Percentiles rank a stretch among this genome's conserved stretches.
These are phyloP conservation scores for Tolypocladium guangdongense DNA, from an alignment of 2,329 filamentous ascomycete species.

Conservation along the genomic window DNA sequence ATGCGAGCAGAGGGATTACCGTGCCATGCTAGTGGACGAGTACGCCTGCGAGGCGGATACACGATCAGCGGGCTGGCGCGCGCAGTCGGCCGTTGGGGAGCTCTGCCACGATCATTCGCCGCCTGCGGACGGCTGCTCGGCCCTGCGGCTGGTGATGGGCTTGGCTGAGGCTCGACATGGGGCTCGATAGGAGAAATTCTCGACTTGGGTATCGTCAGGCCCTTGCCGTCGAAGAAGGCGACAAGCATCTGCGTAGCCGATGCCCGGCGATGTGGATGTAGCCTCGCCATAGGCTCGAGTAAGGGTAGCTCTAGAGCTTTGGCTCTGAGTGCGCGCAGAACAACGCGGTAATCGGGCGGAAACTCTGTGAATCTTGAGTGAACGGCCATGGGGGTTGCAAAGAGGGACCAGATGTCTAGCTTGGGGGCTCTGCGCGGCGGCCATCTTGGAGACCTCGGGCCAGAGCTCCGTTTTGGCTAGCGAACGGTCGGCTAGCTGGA, in stretches of 20 bases:
- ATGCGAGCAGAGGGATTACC: too few relatives aligned
- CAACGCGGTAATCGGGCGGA: neutral
- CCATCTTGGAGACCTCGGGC: too few relatives aligned
- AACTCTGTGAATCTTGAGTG: neutral
- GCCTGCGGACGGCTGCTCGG: neutral
- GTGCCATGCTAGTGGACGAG: too few relatives aligned
- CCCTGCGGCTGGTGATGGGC: neutral
- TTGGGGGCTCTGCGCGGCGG: too few relatives aligned
- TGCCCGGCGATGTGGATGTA: neutral
- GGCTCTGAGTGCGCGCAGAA: neutral
- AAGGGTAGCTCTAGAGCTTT: too few relatives aligned
- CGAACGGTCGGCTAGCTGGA: too few relatives aligned
- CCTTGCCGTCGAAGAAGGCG: neutral
- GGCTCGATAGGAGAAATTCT: neutral
- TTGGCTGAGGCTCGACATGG: neutral
- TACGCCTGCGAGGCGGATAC: neutral
- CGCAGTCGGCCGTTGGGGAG: too few relatives aligned
- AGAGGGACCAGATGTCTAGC: too few relatives aligned
- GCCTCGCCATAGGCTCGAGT: neutral
- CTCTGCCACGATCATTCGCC: too few relatives aligned
- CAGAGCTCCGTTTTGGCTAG: too few relatives aligned
- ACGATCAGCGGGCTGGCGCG: neutral
- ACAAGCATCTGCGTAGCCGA: conserved; percentile 1
- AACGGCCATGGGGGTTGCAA: too few relatives aligned
- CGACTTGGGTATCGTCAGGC: neutral